Evolutionary conservation across 2,329 filamentous ascomycete species (phyloP), one percentile per base, ranked within the genome.

Genomic region (Pyrenophora teres): DNA sequence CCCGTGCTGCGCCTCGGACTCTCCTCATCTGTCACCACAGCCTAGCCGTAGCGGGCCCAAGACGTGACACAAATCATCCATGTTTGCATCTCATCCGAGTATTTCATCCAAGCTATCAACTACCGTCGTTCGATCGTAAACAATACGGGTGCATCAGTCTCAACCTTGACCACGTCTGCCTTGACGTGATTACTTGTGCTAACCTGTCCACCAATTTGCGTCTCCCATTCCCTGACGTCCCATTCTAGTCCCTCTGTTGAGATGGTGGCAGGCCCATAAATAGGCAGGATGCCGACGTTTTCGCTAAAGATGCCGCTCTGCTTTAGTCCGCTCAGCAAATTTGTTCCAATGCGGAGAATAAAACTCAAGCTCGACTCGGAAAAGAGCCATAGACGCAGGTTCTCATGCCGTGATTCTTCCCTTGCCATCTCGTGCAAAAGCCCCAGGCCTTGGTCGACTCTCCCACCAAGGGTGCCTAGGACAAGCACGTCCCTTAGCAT

Each of bases 391-490:
- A 97, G 65, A 16, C 71, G 72, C 15, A 74, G 57, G n/a, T 67
- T 70, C 0, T 80, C 75, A 38, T 82, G 68, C 30, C 65, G 62
- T 13, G 56, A 61, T 49, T 79, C 74, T 61, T 80, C 81, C 52
- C 78, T 75, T 50, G 82, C 92, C 39, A 97, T 80, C 69, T 97
- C 90, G 70, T 96, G 90, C 45, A 99, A 81, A 64, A 96, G 87
- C 50, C 90, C 92, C 40, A 99, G 81, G 1, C 88, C 93, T 71
- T 99, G 94, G 73, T 99, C 94, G 13, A 97, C 89, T 25, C 94
- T 86, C 6, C 94, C 94, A 37, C 90, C 91, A 0, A 97, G 81
- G 2, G 92, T 91, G 35, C 93, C 92, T 6, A 97, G 77, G 32
- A 89, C 86, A 10, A 96, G 80, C n/a, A 96, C 85, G 65, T 93